Conservation (phyloP, 1,139 yeast species). For the Geotrichum candidum region DNA sequence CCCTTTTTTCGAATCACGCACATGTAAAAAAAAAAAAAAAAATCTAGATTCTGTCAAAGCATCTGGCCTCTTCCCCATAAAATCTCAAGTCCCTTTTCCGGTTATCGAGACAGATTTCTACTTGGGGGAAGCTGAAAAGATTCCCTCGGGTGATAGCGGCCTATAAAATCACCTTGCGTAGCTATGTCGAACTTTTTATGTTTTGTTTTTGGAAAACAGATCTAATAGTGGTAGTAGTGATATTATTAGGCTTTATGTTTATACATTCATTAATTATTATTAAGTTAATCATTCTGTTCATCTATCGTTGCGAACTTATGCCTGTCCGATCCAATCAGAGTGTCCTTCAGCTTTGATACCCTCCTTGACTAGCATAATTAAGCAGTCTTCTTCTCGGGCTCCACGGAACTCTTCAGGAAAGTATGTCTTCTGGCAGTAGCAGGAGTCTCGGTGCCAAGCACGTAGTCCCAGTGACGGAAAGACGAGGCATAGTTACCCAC, state of each 20-base stretch:
- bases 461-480: slow-evolving; percentile 90
- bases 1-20: no score
- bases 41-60: no score
- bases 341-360: slow-evolving; percentile 67
- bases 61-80: no score
- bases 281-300: not conserved
- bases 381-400: not conserved
- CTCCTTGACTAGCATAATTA: slow-evolving; percentile 54
- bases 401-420: slow-evolving; percentile 17
- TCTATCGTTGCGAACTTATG: slow-evolving; percentile 66
- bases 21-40: no score
- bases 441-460: slow-evolving; percentile 71
- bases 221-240: not conserved
- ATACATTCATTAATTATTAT: not conserved
- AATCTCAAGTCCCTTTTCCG: no score
- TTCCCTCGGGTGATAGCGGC: no score
- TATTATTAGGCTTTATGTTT: slow-evolving; percentile 45
- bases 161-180: no score
- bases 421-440: slow-evolving; percentile 47
- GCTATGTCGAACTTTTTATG: no score
- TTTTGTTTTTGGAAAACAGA: not conserved
- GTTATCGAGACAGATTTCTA: no score
- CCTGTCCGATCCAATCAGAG: slow-evolving; percentile 70
- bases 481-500: slow-evolving; percentile 85
- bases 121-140: no score